Conservation (phyloP, 2,329 filamentous ascomycete genomes). For the Cladophialophora yegresii region DNA sequence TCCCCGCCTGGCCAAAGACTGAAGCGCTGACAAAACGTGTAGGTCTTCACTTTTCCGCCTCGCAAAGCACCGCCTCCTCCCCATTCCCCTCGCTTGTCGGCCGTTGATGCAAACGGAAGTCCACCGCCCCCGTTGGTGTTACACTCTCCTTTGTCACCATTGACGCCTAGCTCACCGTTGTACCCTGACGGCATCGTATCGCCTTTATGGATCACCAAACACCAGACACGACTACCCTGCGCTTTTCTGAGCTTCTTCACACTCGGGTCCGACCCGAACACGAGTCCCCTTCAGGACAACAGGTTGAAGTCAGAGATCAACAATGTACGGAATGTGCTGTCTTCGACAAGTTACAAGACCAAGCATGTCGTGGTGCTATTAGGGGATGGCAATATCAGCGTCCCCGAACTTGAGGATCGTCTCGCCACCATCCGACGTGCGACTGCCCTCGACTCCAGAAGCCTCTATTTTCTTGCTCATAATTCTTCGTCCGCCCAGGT, state of each 20-base stretch:
- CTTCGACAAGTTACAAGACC: conserved; percentile 66
- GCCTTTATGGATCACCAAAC: conserved; percentile 80
- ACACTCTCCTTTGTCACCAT: conserved; percentile 87
- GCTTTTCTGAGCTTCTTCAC: conserved; percentile 79
- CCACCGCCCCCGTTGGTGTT: conserved; percentile 59
- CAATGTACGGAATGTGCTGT: conserved; percentile 68
- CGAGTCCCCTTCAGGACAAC: conserved; percentile 78
- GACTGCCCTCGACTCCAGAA: conserved; percentile 78
- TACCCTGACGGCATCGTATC: conserved; percentile 90
- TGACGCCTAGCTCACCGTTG: conserved; percentile 77
- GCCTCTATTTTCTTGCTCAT: conserved; percentile 79
- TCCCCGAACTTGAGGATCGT: conserved; percentile 69
- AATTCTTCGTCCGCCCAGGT: conserved; percentile 71
- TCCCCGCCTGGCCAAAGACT: not conserved
- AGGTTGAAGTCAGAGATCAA: conserved; percentile 86
- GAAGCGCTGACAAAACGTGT: conserved; percentile 35
- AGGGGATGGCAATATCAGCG: conserved; percentile 66
- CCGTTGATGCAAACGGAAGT: conserved; percentile 50
- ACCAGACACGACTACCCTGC: conserved; percentile 80
- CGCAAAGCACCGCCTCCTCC: conserved; percentile 63
- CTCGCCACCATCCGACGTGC: conserved; percentile 75
- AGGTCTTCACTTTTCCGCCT: conserved; percentile 60
- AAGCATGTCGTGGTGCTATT: conserved; percentile 76
- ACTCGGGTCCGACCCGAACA: conserved; percentile 70
- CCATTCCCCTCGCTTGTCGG: conserved; percentile 51